Evolutionary conservation across 164 flowering plant genomes (phyloP).

Genomic region (Santalum album): DNA sequence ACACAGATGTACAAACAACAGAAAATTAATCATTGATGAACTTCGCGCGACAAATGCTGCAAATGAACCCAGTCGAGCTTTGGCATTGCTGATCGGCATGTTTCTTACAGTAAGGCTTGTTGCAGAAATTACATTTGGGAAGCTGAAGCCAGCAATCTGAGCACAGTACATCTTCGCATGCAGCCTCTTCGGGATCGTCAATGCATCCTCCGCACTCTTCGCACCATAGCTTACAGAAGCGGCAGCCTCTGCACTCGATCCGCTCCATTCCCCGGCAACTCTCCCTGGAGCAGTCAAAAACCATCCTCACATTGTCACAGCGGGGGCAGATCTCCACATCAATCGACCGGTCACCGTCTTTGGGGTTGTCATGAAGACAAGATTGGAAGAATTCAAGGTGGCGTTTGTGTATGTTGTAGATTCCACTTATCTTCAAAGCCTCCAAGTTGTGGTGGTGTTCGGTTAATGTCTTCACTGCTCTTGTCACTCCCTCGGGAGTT

Average conservation of each 20-base stretch:
- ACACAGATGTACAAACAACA: too few relatives aligned
- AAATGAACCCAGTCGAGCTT: slow-evolving; percentile 31
- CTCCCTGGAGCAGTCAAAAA: slow-evolving; percentile 59
- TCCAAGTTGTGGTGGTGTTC: slow-evolving; percentile 19
- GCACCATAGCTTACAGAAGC: slow-evolving; percentile 60
- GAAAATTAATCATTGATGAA: neutral
- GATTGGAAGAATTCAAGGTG: slow-evolving; percentile 35
- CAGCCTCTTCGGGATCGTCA: slow-evolving; percentile 39
- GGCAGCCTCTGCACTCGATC: slow-evolving; percentile 50
- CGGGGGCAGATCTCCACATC: slow-evolving; percentile 67
- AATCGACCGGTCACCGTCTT: slow-evolving; percentile 10
- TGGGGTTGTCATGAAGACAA: slow-evolving; percentile 10
- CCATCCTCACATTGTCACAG: slow-evolving; percentile 43
- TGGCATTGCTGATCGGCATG: slow-evolving; percentile 19
- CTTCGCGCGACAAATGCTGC: slow-evolving; percentile 29
- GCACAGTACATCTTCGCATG: slow-evolving; percentile 52
- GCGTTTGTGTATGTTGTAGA: slow-evolving; percentile 34
- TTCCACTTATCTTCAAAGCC: slow-evolving; percentile 38
- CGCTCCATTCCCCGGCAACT: slow-evolving; percentile 25
- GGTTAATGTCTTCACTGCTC: slow-evolving; percentile 36
- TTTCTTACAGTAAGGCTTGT: slow-evolving; percentile 50
- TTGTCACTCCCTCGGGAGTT: slow-evolving; percentile 52
- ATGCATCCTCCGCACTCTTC: slow-evolving; percentile 60
- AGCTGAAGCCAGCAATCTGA: slow-evolving; percentile 58
- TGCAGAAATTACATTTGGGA: slow-evolving; percentile 66